Percentiles rank a stretch among this genome's conserved stretches.
Conservation (phyloP, 805 yeast species). For the Wilhelminamyces savonicus region DNA sequence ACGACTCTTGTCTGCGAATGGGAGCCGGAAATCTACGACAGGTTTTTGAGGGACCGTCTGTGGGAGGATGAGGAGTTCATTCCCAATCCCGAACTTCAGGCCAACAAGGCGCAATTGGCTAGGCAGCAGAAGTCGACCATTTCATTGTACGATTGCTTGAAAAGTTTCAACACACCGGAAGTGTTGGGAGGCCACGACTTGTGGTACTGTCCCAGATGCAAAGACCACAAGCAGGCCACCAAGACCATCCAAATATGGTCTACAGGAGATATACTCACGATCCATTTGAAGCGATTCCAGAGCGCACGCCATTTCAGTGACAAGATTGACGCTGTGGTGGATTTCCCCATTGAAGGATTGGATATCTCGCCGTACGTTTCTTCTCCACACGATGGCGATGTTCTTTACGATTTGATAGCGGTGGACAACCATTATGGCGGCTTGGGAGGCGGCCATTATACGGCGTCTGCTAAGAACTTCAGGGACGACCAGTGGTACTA, state of each 20-base stretch:
- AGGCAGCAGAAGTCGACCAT: slow-evolving; percentile 41
- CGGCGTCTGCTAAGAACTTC: slow-evolving; percentile 80
- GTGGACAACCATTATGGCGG: slow-evolving; percentile 97
- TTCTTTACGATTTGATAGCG: slow-evolving; percentile 79
- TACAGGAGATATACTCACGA: slow-evolving; percentile 85
- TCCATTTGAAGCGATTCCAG: slow-evolving; percentile 87
- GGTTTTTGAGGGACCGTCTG: slow-evolving; percentile 50
- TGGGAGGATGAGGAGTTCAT: slow-evolving; percentile 49
- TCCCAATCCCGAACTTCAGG: slow-evolving; percentile 50
- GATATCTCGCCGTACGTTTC: slow-evolving; percentile 61
- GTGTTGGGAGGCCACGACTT: slow-evolving; percentile 81
- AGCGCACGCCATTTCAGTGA: slow-evolving; percentile 81
- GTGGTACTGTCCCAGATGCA: slow-evolving; percentile 91
- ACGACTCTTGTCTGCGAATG: slow-evolving; percentile 59
- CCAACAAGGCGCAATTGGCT: slow-evolving; percentile 28
- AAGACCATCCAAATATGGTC: slow-evolving; percentile 89
- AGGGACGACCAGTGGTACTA: slow-evolving; percentile 80
- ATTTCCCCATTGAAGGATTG: slow-evolving; percentile 79
- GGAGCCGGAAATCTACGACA: slow-evolving; percentile 42
- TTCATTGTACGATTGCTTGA: slow-evolving; percentile 64
- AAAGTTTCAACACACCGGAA: slow-evolving; percentile 72
- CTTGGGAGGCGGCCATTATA: slow-evolving; percentile 95
- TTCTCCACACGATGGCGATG: slow-evolving; percentile 20
- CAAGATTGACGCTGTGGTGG: slow-evolving; percentile 78
- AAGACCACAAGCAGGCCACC: slow-evolving; percentile 84